phyloP scores from a whole-genome alignment of 2,329 filamentous ascomycete species.

The Fusarium mexicanum region DNA sequence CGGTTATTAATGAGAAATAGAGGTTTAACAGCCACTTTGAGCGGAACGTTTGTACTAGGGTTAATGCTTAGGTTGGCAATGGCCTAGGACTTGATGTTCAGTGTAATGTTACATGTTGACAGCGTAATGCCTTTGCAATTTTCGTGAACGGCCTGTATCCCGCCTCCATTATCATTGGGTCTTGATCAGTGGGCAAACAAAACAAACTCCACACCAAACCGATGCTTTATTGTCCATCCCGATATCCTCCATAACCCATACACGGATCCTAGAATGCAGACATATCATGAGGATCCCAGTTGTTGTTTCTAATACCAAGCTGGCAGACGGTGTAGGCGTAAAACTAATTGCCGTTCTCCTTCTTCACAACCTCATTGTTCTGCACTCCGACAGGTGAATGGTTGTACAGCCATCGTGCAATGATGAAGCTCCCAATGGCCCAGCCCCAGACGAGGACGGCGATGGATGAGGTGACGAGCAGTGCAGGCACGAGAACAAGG shows the following conservation, averaged over 20 bases:
- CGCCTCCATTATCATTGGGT: neutral
- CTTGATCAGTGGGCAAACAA: neutral
- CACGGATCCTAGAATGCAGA: conserved; percentile 18
- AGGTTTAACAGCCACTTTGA: conserved; percentile 15
- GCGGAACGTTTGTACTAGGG: neutral
- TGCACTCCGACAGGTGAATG: conserved; percentile 42
- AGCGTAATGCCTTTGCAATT: neutral
- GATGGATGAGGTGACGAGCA: conserved; percentile 71
- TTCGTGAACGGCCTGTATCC: neutral
- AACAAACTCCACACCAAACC: neutral
- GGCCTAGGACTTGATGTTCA: neutral
- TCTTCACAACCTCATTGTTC: conserved; percentile 38
- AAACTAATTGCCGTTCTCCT: conserved; percentile 32
- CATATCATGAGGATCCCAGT: conserved; percentile 23
- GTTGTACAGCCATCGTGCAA: conserved; percentile 58
- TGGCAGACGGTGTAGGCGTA: conserved; percentile 8
- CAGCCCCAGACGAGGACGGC: conserved; percentile 74
- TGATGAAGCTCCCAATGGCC: conserved; percentile 68
- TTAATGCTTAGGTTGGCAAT: neutral
- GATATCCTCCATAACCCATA: conserved; percentile 2
- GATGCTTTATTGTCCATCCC: neutral
- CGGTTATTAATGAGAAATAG: conserved; percentile 38
- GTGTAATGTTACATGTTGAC: conserved; percentile 8
- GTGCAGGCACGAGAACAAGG: conserved; percentile 72
- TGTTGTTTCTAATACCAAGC: neutral